These are phyloP conservation scores for Tuber magnatum DNA, from an alignment of 495 filamentous ascomycete species.

Conservation along the genomic window DNA sequence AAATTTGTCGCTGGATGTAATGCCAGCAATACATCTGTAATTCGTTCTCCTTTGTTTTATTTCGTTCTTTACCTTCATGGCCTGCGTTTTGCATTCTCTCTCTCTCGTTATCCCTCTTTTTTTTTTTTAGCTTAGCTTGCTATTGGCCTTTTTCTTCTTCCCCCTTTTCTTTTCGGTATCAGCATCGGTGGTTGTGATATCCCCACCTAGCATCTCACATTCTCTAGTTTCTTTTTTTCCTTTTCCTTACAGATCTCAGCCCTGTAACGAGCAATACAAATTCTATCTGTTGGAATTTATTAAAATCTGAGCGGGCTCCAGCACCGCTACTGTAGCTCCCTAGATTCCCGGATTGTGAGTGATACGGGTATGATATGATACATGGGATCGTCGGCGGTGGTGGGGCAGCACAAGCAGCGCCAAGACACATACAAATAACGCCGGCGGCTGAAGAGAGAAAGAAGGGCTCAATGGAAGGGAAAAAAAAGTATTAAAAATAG, in stretches of 20 bases:
- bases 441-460: conserved; percentile 18
- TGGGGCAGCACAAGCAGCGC: conserved; percentile 18
- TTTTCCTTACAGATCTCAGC: neutral
- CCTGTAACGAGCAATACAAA: neutral
- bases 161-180: neutral
- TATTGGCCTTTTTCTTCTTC: neutral
- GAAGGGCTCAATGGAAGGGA: conserved; percentile 8
- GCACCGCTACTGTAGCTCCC: neutral
- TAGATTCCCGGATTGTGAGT: neutral
- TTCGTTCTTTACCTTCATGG: neutral
- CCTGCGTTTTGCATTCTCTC: neutral
- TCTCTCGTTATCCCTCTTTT: neutral
- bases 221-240: neutral
- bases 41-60: neutral
- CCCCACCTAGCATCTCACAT: neutral
- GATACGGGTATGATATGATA: neutral
- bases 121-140: neutral
- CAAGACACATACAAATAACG: conserved; percentile 22
- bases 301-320: neutral
- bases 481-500: conserved; percentile 14
- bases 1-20: neutral
- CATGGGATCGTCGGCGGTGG: conserved; percentile 21
- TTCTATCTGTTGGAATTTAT: neutral
- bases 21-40: neutral
- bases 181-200: neutral